Conservation (phyloP, 106 monocot genomes). For the Cymbidium sinense region DNA sequence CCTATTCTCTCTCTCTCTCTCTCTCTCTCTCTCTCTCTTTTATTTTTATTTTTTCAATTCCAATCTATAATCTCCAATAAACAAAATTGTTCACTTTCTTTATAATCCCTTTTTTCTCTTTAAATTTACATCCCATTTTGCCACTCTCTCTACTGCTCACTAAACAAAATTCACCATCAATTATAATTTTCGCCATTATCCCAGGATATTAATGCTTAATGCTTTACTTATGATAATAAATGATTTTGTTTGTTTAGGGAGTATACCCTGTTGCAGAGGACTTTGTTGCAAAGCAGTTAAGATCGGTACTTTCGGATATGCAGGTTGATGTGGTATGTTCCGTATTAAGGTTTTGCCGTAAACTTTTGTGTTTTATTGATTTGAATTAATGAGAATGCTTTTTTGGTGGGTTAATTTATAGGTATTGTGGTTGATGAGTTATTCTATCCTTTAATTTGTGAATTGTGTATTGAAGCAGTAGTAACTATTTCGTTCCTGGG, state of each 20-base stretch:
- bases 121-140: background rate
- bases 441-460: background rate
- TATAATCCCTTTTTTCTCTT: background rate
- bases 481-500: background rate
- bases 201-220: background rate
- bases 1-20: background rate
- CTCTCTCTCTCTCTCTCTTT: background rate
- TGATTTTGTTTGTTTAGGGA: conserved; percentile 31
- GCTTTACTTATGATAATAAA: background rate
- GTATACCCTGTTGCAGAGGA: conserved; percentile 63
- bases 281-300: conserved; percentile 69
- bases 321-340: conserved; percentile 79
- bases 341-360: background rate
- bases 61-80: background rate
- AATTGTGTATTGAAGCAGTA: background rate
- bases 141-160: background rate
- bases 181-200: background rate
- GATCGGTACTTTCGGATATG: conserved; percentile 95
- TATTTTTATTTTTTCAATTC: background rate
- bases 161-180: background rate
- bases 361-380: background rate
- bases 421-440: background rate
- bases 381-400: background rate
- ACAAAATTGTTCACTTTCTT: background rate
- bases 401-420: background rate